Evolutionary conservation across 2,329 filamentous ascomycete genomes (phyloP).

Genomic region (Fonsecaea nubica): DNA sequence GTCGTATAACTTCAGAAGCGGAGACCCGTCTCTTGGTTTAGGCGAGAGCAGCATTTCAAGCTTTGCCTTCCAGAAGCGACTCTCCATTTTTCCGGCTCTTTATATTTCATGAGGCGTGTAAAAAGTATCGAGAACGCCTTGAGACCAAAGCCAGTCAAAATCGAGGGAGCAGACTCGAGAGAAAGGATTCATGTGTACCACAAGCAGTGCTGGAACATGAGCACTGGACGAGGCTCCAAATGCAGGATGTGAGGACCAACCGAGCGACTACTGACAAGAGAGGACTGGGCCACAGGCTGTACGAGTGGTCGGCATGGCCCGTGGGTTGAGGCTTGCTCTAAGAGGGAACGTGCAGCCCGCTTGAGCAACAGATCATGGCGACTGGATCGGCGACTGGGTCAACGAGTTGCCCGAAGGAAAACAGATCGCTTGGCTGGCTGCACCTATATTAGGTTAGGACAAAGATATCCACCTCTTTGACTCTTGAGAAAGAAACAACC

Average conservation of each 20-base stretch:
- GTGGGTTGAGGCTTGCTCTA: conserved; percentile 25
- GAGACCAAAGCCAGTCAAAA: neutral
- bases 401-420: conserved; percentile 20
- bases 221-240: conserved; percentile 2
- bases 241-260: conserved; percentile 15
- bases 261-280: neutral
- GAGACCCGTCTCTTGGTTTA: conserved; percentile 18
- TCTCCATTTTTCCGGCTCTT: neutral
- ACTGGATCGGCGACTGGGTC: neutral
- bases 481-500: neutral
- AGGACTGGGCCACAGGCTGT: conserved; percentile 7
- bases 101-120: neutral
- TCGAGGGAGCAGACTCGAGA: neutral
- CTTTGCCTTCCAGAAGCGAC: neutral
- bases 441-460: conserved; percentile 7
- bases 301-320: conserved; percentile 18
- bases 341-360: conserved; percentile 25
- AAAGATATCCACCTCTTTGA: neutral
- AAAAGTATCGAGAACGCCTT: neutral
- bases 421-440: conserved; percentile 6
- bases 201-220: conserved; percentile 7
- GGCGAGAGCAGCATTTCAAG: neutral
- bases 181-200: neutral
- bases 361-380: conserved; percentile 24
- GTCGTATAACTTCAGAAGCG: conserved; percentile 23